Evolutionary conservation across 2,329 filamentous ascomycete genomes (phyloP).

Genomic region (Aspergillus awamori): DNA sequence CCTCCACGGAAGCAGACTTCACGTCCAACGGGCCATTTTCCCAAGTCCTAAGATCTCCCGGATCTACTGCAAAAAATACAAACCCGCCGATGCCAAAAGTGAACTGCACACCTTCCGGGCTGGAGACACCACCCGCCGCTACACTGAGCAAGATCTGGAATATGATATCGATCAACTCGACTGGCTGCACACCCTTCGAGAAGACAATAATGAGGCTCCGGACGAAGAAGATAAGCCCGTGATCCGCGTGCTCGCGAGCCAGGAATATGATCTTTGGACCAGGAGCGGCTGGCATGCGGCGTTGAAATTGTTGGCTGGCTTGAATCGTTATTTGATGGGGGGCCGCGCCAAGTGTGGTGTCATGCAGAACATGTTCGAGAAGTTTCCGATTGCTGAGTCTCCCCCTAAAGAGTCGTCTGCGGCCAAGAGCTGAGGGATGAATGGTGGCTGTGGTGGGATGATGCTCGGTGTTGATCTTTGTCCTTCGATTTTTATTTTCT

Average conservation of each 20-base stretch:
- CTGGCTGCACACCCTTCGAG: slow-evolving; percentile 5
- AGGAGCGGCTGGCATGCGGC: slow-evolving; percentile 25
- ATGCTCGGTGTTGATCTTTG: too few relatives aligned
- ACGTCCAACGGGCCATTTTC: slow-evolving; percentile 33
- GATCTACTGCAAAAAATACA: slow-evolving; percentile 26
- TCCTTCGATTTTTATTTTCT: too few relatives aligned
- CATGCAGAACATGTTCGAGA: slow-evolving; percentile 27
- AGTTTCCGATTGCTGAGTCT: slow-evolving; percentile 16
- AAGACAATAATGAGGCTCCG: not conserved
- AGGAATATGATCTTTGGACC: slow-evolving; percentile 33
- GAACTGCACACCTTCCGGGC: not conserved
- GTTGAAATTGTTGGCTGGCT: slow-evolving; percentile 22
- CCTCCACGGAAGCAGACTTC: slow-evolving; percentile 32
- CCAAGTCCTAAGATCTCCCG: slow-evolving; percentile 31
- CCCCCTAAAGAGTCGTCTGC: not conserved
- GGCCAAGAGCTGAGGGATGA: too few relatives aligned
- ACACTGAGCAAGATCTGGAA: slow-evolving; percentile 21
- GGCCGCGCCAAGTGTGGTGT: slow-evolving; percentile 28
- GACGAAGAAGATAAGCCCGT: slow-evolving; percentile 23
- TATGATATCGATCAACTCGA: slow-evolving; percentile 22
- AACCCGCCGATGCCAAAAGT: not conserved
- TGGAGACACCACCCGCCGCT: slow-evolving; percentile 15
- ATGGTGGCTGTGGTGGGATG: too few relatives aligned
- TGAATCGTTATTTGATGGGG: slow-evolving; percentile 33
- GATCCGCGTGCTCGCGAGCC: slow-evolving; percentile 29